Evolutionary conservation across 345 rosid genomes (phyloP).

Genomic region (Eutrema heterophyllum): DNA sequence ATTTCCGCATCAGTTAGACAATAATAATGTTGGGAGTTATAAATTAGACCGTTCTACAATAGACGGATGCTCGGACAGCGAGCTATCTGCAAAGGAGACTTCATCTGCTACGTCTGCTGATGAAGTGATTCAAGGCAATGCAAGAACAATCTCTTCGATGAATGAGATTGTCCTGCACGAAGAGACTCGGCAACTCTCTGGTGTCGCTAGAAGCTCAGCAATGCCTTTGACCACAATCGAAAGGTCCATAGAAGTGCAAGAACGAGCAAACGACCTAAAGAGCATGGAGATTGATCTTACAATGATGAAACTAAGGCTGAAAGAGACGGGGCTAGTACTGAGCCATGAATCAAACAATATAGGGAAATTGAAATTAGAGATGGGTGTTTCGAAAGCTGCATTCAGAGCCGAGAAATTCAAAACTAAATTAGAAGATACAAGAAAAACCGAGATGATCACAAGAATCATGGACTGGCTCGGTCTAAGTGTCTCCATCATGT

Average conservation of each 20-base stretch:
- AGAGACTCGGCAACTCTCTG: constrained; percentile 35
- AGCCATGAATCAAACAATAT: constrained; percentile 51
- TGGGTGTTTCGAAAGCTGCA: constrained; percentile 63
- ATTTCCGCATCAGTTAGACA: constrained; percentile 16
- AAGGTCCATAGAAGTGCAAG: constrained; percentile 55
- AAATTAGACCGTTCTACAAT: constrained; percentile 21
- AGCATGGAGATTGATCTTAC: constrained; percentile 48
- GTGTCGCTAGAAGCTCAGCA: constrained; percentile 31
- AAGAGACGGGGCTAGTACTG: constrained; percentile 51
- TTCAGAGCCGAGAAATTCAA: constrained; percentile 73
- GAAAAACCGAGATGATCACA: constrained; percentile 59
- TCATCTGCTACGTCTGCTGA: constrained; percentile 16
- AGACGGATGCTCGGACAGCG: constrained; percentile 33
- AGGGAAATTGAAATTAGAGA: constrained; percentile 57
- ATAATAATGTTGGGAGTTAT: constrained; percentile 23
- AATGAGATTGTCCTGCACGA: constrained; percentile 39
- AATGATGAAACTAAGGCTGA: constrained; percentile 44
- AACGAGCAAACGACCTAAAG: constrained; percentile 76
- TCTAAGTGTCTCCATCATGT: constrained; percentile 63
- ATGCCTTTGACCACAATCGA: constrained; percentile 37
- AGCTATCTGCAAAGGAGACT: constrained; percentile 25
- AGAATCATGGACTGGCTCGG: constrained; percentile 74
- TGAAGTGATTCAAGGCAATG: constrained; percentile 39
- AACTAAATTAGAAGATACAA: constrained; percentile 60
- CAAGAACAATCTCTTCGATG: constrained; percentile 18